Evolutionary conservation across 2,329 filamentous ascomycete species (phyloP), one percentile per base, ranked within the genome.

Genomic region (Verticillium dahliae): DNA sequence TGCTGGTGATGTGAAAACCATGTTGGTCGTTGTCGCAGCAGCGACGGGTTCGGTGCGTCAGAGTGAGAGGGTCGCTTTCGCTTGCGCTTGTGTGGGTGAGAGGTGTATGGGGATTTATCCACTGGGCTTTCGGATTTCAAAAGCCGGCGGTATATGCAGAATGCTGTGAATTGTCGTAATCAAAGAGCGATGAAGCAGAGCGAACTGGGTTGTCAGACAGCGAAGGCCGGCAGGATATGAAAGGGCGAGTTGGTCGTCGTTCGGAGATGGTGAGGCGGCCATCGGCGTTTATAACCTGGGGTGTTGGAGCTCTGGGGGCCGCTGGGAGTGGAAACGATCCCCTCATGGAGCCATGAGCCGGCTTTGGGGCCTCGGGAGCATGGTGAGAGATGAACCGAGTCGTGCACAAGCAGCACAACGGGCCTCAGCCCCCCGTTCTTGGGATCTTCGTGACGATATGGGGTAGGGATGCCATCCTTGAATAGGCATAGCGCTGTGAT

Each of bases 1-100:
- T 68, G 82, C 73, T 9, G 87, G 86, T 61, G 88, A 77, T 59
- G 78, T 73, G 73, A 90, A 90, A 57, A 82, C 78, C 80, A 82
- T 83, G 58, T 33, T 15, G 39, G 45, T 18, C 10, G 18, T 18
- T 14, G 39, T 15, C 13, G 38, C 38, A 6, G 38, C 38, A 15
- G 39, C 39, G 35, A 37, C 13, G 35, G n/a, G 39, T 9, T 31
- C 27, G 27, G 15, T 7, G n/a, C 7, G 15, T 14, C 14, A 7
- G 15, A n/a, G 39, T 45, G 39, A 22, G 39, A 45, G 39, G 15
- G 9, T 18, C 5, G 35, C 35, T 18, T n/a, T 18, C 5, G 35
- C 35, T 18, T n/a, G 56, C 27, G 27, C 27, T 31, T 31, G 27
- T 31, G 27, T 31, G 27, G 27, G 56, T 22, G 31, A 37, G 13